These are phyloP conservation scores for Turnera subulata DNA, from an alignment of 345 rosid genomes.

Conservation along the genomic window DNA sequence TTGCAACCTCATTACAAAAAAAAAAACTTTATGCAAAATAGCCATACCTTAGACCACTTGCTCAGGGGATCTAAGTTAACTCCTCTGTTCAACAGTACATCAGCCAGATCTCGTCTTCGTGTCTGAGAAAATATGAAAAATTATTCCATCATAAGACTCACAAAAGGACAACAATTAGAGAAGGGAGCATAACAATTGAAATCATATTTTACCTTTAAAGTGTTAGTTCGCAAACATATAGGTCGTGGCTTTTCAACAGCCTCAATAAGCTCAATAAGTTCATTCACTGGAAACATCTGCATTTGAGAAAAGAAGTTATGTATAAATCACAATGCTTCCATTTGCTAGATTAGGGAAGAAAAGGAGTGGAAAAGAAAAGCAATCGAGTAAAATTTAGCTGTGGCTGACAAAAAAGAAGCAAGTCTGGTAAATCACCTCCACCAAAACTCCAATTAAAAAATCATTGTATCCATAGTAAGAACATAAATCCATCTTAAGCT, in stretches of 20 bases:
- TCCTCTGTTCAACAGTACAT: conserved; percentile 90
- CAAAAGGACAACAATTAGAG: conserved; percentile 5
- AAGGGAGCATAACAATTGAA: conserved; percentile 13
- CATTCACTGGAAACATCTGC: conserved; percentile 94
- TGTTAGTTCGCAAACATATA: conserved; percentile 76
- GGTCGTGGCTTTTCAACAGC: conserved; percentile 95
- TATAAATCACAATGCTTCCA: not conserved
- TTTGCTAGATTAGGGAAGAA: too few species aligned
- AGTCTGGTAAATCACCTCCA: conserved; percentile 58
- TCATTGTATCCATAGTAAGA: conserved; percentile 90
- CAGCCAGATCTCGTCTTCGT: conserved; percentile 89
- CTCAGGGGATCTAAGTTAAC: conserved; percentile 89
- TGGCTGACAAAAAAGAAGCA: not conserved
- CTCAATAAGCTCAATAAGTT: conserved; percentile 89
- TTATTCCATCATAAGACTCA: conserved; percentile 6
- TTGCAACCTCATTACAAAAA: not conserved
- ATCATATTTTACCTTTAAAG: conserved; percentile 59
- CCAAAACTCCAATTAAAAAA: conserved; percentile 67
- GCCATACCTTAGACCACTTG: conserved; percentile 91
- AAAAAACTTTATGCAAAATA: not conserved
- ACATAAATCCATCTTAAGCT: conserved; percentile 67
- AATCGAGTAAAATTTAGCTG: not conserved
- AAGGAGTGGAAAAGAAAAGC: not conserved
- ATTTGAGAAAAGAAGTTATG: conserved; percentile 18
- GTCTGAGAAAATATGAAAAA: conserved; percentile 41